Percentiles rank a stretch among this genome's conserved stretches.
Conservation (phyloP, 306 rosid species). For the Casuarina equisetifolia region DNA sequence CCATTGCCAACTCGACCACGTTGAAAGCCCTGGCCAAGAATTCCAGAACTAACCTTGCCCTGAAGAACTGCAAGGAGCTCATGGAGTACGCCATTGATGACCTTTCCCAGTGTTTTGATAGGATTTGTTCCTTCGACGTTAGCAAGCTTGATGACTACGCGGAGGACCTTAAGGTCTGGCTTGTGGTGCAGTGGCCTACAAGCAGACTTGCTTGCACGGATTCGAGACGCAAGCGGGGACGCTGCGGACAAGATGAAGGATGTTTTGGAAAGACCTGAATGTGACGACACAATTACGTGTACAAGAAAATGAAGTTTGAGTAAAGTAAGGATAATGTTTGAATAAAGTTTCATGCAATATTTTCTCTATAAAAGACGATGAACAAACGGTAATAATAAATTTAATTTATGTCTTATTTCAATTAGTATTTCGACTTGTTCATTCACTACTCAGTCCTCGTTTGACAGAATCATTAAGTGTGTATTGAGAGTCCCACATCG, state of each 20-base stretch:
- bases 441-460: no score
- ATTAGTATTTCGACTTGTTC: no score
- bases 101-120: conserved; percentile 28
- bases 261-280: conserved; percentile 25
- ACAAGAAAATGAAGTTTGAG: no score
- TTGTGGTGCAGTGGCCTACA: conserved; percentile 56
- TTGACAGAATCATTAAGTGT: no score
- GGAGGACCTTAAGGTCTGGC: conserved; percentile 65
- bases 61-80: conserved; percentile 59
- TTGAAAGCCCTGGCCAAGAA: conserved; percentile 44
- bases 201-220: conserved; percentile 63
- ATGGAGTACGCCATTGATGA: conserved; percentile 55
- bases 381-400: no score
- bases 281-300: no score
- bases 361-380: no score
- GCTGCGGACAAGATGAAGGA: conserved; percentile 49
- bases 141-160: conserved; percentile 33
- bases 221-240: conserved; percentile 46
- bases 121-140: conserved; percentile 40
- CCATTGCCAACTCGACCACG: conserved; percentile 34
- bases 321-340: no score
- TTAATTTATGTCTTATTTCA: no score
- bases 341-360: no score
- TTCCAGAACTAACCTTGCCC: conserved; percentile 45
- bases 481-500: no score